phyloP scores from a whole-genome alignment of 192 early-diverging fungal genomes.

The Coemansia asiatica region DNA sequence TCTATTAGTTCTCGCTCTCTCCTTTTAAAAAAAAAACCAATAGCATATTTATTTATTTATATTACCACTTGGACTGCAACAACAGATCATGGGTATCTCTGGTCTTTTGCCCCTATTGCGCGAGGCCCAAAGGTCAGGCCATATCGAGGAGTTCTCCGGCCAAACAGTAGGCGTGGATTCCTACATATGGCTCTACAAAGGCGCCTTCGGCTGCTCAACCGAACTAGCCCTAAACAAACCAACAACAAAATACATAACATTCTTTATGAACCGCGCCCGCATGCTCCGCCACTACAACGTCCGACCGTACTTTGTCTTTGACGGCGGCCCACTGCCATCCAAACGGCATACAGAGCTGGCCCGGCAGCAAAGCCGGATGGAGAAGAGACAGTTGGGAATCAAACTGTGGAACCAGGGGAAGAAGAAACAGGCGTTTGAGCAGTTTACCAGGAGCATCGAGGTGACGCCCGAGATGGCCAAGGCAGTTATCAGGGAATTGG shows the following conservation, averaged over 20 bases:
- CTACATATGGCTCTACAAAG: conserved; percentile 95
- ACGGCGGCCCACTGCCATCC: conserved; percentile 85
- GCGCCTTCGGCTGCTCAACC: conserved; percentile 79
- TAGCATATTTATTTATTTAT: too few species aligned
- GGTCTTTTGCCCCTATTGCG: conserved; percentile 83
- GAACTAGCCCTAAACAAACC: conserved; percentile 71
- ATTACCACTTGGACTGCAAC: too few species aligned
- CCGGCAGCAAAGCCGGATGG: conserved; percentile 58
- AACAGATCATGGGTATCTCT: conserved; percentile 78
- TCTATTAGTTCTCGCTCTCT: too few species aligned
- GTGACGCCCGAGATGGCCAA: conserved; percentile 84
- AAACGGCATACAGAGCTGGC: conserved; percentile 75
- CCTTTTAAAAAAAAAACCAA: too few species aligned
- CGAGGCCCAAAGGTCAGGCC: conserved; percentile 65
- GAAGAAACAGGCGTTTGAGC: conserved; percentile 65
- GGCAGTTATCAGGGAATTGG: conserved; percentile 68
- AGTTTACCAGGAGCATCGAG: conserved; percentile 74
- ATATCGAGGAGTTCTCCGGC: conserved; percentile 72
- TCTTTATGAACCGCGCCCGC: conserved; percentile 74
- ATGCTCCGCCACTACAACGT: conserved; percentile 73
- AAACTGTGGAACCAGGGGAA: conserved; percentile 59
- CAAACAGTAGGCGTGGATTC: conserved; percentile 83
- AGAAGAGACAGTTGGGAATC: conserved; percentile 59
- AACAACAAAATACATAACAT: conserved; percentile 81
- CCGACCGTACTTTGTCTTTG: conserved; percentile 89